These are phyloP conservation scores for Aspergillus panamensis DNA, from an alignment of 495 filamentous ascomycete genomes.

Conservation along the genomic window DNA sequence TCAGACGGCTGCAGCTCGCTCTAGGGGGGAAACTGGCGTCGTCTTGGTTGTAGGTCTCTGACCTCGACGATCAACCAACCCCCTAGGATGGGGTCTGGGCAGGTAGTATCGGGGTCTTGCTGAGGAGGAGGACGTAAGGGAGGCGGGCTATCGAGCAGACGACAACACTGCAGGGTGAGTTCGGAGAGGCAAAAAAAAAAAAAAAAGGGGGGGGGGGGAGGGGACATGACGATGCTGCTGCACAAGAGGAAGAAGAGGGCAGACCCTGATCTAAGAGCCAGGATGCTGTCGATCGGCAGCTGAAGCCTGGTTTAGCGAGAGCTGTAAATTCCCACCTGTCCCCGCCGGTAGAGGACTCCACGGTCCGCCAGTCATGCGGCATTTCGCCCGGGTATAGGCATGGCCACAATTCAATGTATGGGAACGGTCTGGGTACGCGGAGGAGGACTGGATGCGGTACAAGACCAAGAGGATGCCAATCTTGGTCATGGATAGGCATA, in stretches of 20 bases:
- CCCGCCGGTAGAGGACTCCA: slow-evolving; percentile 22
- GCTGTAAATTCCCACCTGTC: slow-evolving; percentile 22
- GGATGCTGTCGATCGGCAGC: slow-evolving; percentile 16
- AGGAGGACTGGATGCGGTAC: slow-evolving; percentile 17
- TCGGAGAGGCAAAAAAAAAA: background rate
- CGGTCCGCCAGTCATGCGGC: slow-evolving; percentile 22
- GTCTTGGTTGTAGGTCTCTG: no score
- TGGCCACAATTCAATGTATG: slow-evolving; percentile 13
- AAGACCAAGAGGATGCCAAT: slow-evolving; percentile 21
- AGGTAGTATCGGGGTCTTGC: slow-evolving; percentile 19
- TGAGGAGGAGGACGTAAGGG: slow-evolving; percentile 21
- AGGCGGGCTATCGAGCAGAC: slow-evolving; percentile 27
- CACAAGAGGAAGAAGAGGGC: background rate
- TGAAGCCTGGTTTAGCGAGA: slow-evolving; percentile 22
- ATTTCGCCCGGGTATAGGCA: slow-evolving; percentile 20
- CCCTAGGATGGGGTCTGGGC: slow-evolving; percentile 23
- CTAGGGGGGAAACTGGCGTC: no score
- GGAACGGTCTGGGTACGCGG: slow-evolving; percentile 12
- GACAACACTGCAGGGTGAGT: slow-evolving; percentile 9
- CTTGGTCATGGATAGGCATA: slow-evolving; percentile 17
- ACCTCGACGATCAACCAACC: slow-evolving; percentile 85
- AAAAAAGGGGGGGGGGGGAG: background rate
- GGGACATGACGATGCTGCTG: no score
- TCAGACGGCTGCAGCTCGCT: no score
- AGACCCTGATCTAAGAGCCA: slow-evolving; percentile 23